Percentiles rank a stretch among this genome's conserved stretches.
Conservation (phyloP, 768 basidiomycete genomes). For the Imleria badia region DNA sequence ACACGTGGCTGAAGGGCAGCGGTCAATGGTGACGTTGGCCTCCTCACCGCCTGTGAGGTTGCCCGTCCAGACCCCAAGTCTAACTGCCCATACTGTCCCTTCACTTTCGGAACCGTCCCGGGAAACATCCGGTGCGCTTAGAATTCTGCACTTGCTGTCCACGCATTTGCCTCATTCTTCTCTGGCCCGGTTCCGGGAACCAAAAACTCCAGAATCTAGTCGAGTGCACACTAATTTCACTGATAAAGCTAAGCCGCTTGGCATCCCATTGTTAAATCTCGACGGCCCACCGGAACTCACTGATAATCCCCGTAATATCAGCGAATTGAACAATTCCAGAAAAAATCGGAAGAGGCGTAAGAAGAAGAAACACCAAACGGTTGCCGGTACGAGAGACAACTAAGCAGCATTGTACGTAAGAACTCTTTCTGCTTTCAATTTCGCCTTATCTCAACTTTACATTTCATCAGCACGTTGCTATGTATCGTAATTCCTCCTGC, state of each 20-base stretch:
- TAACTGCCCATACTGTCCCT: background rate
- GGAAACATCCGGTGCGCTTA: conserved; percentile 19
- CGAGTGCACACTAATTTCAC: conserved; percentile 4
- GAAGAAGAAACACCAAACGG: conserved; percentile 47
- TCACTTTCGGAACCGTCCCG: conserved; percentile 3
- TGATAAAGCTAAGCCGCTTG: conserved; percentile 13
- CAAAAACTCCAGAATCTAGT: background rate
- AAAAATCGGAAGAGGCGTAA: conserved; percentile 56
- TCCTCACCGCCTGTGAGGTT: conserved; percentile 2
- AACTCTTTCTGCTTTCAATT: background rate
- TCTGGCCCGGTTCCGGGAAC: conserved; percentile 12
- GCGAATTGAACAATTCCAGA: conserved; percentile 36
- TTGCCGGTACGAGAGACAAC: conserved; percentile 19
- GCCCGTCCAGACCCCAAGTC: conserved; percentile 6
- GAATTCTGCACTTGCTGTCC: conserved; percentile 5
- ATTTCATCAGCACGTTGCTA: conserved; percentile 4
- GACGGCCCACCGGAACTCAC: conserved; percentile 42
- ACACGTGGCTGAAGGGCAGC: background rate
- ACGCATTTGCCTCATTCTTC: conserved; percentile 13
- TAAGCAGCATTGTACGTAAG: conserved; percentile 18
- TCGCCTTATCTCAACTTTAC: background rate
- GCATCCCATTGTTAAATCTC: conserved; percentile 55
- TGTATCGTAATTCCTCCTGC: background rate
- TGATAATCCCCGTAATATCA: conserved; percentile 14
- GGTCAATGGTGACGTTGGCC: background rate